These are phyloP conservation scores for Phytophthora citrophthora DNA, from an alignment of 352 stramenopile genomes.

Conservation along the genomic window DNA sequence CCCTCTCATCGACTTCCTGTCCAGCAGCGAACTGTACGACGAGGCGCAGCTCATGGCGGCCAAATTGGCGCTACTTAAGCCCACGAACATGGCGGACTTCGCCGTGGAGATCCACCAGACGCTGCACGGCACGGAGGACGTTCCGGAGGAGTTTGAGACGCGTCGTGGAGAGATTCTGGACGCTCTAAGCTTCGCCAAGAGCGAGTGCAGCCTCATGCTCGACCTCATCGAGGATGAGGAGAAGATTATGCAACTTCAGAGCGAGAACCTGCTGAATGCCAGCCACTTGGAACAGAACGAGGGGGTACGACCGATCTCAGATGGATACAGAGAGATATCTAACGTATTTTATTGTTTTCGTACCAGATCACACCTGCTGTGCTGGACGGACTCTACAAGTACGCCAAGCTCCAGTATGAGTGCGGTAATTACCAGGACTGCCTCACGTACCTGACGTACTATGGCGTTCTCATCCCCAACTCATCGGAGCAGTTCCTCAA, in stretches of 20 bases:
- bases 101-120: conserved; percentile 96
- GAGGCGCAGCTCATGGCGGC: conserved; percentile 90
- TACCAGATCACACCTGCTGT: conserved; percentile 86
- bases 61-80: conserved; percentile 93
- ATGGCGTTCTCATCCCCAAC: conserved; percentile 87
- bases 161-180: conserved; percentile 79
- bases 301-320: conserved; percentile 41
- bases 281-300: conserved; percentile 84
- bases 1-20: conserved; percentile 95
- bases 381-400: conserved; percentile 93
- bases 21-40: conserved; percentile 92
- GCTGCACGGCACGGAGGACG: conserved; percentile 83
- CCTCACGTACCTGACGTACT: conserved; percentile 91
- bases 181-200: conserved; percentile 77
- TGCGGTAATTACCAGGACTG: conserved; percentile 96
- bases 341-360: conserved; percentile 4
- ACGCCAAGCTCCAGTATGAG: conserved; percentile 97
- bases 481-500: conserved; percentile 87
- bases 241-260: conserved; percentile 88
- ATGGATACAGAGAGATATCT: neutral
- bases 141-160: conserved; percentile 86
- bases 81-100: conserved; percentile 98
- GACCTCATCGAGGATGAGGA: conserved; percentile 86
- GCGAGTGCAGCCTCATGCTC: conserved; percentile 76
- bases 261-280: conserved; percentile 82